A percentile compares a stretch with the other conserved stretches of the same genome.
Conservation (phyloP, 208 protist genomes). For the Angomonas deanei region DNA sequence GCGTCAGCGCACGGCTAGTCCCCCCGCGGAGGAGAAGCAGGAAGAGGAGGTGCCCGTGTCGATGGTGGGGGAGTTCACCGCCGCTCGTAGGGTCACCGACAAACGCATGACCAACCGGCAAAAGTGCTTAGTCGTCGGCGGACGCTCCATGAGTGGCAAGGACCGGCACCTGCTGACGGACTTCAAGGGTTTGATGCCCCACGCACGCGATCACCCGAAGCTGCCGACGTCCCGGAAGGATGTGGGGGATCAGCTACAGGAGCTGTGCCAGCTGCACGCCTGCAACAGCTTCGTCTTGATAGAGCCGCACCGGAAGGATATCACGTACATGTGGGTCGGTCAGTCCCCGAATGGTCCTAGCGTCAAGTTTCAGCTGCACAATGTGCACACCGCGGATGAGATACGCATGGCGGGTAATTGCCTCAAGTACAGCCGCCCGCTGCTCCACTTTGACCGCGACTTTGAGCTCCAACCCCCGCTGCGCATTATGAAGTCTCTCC, state of each 20-base stretch:
- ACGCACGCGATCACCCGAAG: constrained; percentile 92
- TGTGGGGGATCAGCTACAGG: constrained; percentile 69
- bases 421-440: constrained; percentile 95
- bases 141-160: constrained; percentile 85
- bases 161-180: constrained; percentile 94
- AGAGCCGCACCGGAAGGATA: constrained; percentile 83
- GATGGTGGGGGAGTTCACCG: constrained; percentile 54
- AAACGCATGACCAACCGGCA: constrained; percentile 91
- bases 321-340: constrained; percentile 93
- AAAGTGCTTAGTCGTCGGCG: constrained; percentile 91
- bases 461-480: constrained; percentile 93
- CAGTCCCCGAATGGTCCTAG: constrained; percentile 92
- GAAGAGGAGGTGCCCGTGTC: background rate
- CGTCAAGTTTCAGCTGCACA: constrained; percentile 93
- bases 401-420: constrained; percentile 98
- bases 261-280: constrained; percentile 89
- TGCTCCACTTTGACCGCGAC: constrained; percentile 96
- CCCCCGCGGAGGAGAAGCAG: too few species aligned
- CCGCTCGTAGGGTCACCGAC: constrained; percentile 48
- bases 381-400: constrained; percentile 97
- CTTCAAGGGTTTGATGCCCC: constrained; percentile 90
- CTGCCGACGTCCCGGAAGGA: constrained; percentile 60
- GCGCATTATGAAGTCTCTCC: constrained; percentile 93
- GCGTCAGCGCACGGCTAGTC: too few species aligned
- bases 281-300: constrained; percentile 94